These are phyloP conservation scores for Colletotrichum sp. DNA, from an alignment of 2,329 filamentous ascomycete species.

Conservation along the genomic window DNA sequence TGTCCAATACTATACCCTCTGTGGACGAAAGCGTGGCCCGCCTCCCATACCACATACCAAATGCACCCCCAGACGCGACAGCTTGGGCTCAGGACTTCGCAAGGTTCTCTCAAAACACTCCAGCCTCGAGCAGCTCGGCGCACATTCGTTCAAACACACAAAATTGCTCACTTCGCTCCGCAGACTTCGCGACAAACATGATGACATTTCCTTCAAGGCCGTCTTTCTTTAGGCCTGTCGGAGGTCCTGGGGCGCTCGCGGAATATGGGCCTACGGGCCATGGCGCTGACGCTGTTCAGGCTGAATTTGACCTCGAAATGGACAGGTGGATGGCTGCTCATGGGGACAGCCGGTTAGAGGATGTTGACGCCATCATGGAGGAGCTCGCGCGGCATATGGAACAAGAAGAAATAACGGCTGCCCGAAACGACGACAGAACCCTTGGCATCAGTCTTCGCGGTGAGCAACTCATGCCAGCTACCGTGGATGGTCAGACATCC, in stretches of 20 bases:
- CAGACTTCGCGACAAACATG: neutral
- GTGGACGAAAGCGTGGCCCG: no score
- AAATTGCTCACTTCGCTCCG: neutral
- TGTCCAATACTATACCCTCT: neutral
- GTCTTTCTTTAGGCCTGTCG: neutral
- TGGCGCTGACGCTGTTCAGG: conserved; percentile 19
- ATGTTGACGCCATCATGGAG: conserved; percentile 48
- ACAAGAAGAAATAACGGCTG: neutral
- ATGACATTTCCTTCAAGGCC: neutral
- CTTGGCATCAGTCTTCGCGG: neutral
- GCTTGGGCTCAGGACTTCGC: conserved; percentile 19
- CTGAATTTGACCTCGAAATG: conserved; percentile 47
- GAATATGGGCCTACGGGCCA: neutral
- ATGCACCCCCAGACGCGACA: neutral
- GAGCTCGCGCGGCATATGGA: conserved; percentile 46
- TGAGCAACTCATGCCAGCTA: neutral
- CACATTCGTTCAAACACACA: neutral
- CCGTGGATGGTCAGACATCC: no score
- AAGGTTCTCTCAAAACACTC: neutral
- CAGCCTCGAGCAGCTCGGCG: neutral
- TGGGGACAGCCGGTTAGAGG: conserved; percentile 34
- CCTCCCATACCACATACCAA: neutral
- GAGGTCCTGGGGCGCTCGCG: neutral
- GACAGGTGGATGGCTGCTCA: conserved; percentile 44
- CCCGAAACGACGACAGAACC: neutral